Base-by-base conservation (phyloP, 2,329 filamentous ascomycete species). In the Periconia sp. region DNA sequence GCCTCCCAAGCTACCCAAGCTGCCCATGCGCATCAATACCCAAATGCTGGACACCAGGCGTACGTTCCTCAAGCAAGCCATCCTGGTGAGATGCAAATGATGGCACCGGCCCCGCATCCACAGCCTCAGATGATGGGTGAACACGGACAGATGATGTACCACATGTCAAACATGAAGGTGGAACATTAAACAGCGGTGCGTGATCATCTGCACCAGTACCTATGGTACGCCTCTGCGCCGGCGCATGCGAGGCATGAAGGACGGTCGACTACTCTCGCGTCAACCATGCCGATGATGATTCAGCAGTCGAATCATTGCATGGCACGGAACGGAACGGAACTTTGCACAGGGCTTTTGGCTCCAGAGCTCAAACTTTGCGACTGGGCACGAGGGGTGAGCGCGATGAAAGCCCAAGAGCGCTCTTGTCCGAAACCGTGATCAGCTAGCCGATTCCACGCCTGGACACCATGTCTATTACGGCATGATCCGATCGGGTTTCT, bases 121-220 rank as follows among this genome's bases (percentile, higher is more conserved):
- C 65, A 66, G 41, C 31, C 58, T 16, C 66, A 65, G 36, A 69
- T 72, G 68, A 71, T 72, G 57, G 57, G 59, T 21, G 65, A 69
- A 36, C 63, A 66, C 36, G 58, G 62, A n/a, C 66, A 70, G 45
- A 70, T 73, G 49, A 70, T 72, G 57, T 73, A 72, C 38, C 66
- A 68, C 36, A 63, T 69, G 52, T 56, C 63, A 6, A 71, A 71
- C 48, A 69, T 72, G 66, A 73, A 72, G 54, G 64, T 65, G 17
- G 69, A 73, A 54, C 65, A 70, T 33, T 66, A 56, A 63, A 46
- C 31, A 31, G 35, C 36, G 30, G 19, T 18, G 18, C 29, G 5
- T 16, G 5, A n/a, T 24, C 36, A 19, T 19, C 36, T 19, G 22
- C n/a, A 28, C 13, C 25, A 9, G 19, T 31, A 26, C n/a, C 28